A percentile compares a stretch with the other conserved stretches of the same genome.
phyloP scores from a whole-genome alignment of 2,329 filamentous ascomycete species.

The Fusarium sarcochroum region DNA sequence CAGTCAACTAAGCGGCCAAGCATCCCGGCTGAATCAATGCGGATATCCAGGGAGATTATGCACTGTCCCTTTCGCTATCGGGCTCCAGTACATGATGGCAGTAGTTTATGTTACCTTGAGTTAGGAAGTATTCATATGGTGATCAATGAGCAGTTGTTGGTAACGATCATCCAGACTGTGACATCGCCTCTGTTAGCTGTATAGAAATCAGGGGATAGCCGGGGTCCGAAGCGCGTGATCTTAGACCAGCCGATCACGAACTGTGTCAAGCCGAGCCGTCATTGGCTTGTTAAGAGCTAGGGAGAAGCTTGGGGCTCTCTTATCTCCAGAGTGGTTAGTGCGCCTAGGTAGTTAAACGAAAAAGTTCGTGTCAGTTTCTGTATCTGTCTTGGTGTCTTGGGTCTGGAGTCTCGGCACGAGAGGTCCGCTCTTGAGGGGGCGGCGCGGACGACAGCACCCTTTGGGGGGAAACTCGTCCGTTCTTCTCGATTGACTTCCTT shows the following conservation, averaged over 20 bases:
- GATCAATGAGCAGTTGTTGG: not conserved
- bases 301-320: slow-evolving; percentile 11
- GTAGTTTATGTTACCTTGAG: not conserved
- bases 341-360: slow-evolving; percentile 32
- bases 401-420: slow-evolving; percentile 32
- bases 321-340: slow-evolving; percentile 30
- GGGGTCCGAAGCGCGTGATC: slow-evolving; percentile 27
- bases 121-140: slow-evolving; percentile 9
- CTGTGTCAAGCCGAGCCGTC: slow-evolving; percentile 1
- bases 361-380: slow-evolving; percentile 26
- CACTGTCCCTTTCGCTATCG: not conserved
- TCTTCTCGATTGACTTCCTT: slow-evolving; percentile 17
- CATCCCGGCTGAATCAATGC: not conserved
- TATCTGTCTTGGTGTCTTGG: slow-evolving; percentile 10
- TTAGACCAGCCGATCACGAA: slow-evolving; percentile 25
- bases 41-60: not conserved
- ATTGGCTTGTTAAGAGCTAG: not conserved
- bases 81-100: not conserved
- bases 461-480: slow-evolving; percentile 1
- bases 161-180: slow-evolving; percentile 14
- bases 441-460: not conserved
- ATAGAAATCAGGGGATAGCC: slow-evolving; percentile 24
- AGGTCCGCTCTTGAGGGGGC: slow-evolving; percentile 14
- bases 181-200: slow-evolving; percentile 22
- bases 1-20: not conserved